These are phyloP conservation scores for Suillus brevipes DNA, from an alignment of 768 basidiomycete species.

Conservation along the genomic window DNA sequence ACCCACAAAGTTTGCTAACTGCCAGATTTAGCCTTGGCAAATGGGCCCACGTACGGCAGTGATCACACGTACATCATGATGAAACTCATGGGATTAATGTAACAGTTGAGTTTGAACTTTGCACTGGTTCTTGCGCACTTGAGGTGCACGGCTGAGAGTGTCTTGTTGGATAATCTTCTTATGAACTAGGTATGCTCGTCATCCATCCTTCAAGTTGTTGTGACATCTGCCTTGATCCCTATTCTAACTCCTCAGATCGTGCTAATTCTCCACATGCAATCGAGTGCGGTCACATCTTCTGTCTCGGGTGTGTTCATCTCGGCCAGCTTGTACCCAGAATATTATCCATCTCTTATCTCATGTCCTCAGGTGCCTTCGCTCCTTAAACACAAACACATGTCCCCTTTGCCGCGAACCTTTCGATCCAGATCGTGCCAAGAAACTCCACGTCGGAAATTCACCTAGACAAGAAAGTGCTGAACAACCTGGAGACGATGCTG, in stretches of 20 bases:
- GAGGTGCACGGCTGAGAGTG: background rate
- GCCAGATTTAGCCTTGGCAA: too few species aligned
- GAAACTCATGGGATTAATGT: too few species aligned
- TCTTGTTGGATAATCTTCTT: conserved; percentile 8
- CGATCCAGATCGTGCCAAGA: conserved; percentile 55
- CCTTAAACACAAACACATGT: conserved; percentile 51
- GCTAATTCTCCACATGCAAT: conserved; percentile 65
- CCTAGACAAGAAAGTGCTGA: conserved; percentile 22
- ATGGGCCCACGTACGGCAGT: too few species aligned
- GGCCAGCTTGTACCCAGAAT: conserved; percentile 4
- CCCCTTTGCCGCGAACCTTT: conserved; percentile 68
- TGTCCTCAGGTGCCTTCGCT: conserved; percentile 52
- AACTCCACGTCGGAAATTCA: conserved; percentile 57
- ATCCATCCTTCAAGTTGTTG: conserved; percentile 70
- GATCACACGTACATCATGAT: too few species aligned
- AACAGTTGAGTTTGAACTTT: background rate
- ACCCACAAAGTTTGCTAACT: too few species aligned
- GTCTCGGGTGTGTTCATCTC: conserved; percentile 49
- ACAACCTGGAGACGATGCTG: conserved; percentile 24
- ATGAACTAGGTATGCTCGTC: conserved; percentile 48
- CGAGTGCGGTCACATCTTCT: conserved; percentile 78
- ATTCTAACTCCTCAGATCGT: conserved; percentile 48
- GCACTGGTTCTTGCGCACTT: background rate
- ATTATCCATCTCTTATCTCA: background rate
- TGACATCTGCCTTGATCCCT: conserved; percentile 73